Evolutionary conservation across 768 basidiomycete species (phyloP).

Genomic region (Harrya chromipes): DNA sequence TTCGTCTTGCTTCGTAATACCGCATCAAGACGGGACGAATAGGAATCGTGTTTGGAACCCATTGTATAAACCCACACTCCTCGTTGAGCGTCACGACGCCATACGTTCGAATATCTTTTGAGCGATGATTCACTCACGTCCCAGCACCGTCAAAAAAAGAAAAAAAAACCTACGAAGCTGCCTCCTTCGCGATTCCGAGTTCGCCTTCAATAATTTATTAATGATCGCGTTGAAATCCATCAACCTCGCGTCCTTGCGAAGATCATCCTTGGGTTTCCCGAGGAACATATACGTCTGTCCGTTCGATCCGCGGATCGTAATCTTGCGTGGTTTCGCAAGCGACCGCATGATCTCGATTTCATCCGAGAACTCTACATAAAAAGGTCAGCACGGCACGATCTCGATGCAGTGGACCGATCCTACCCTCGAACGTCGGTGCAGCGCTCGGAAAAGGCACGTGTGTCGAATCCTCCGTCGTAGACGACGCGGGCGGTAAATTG

Average conservation of each 20-base stretch:
- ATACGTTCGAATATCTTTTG: conserved; percentile 84
- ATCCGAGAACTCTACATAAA: conserved; percentile 63
- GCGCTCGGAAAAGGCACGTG: conserved; percentile 81
- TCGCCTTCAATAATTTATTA: conserved; percentile 91
- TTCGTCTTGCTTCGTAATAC: conserved; percentile 54
- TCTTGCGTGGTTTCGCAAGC: conserved; percentile 86
- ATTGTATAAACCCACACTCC: conserved; percentile 96
- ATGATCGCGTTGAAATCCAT: conserved; percentile 99
- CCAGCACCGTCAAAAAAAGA: neutral
- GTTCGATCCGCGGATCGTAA: conserved; percentile 79
- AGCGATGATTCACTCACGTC: neutral
- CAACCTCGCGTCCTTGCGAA: conserved; percentile 92
- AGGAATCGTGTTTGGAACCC: conserved; percentile 92
- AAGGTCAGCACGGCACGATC: neutral
- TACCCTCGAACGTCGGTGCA: conserved; percentile 73
- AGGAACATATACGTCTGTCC: conserved; percentile 87
- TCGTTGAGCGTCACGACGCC: conserved; percentile 98
- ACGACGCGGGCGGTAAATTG: conserved; percentile 74
- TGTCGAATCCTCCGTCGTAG: conserved; percentile 41
- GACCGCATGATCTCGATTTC: conserved; percentile 91
- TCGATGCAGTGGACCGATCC: neutral
- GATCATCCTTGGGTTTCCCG: conserved; percentile 95
- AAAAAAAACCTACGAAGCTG: conserved; percentile 68
- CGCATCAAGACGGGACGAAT: conserved; percentile 72
- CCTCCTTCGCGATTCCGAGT: conserved; percentile 87